phyloP scores from a whole-genome alignment of 306 rosid species.

The Benincasa hispida region DNA sequence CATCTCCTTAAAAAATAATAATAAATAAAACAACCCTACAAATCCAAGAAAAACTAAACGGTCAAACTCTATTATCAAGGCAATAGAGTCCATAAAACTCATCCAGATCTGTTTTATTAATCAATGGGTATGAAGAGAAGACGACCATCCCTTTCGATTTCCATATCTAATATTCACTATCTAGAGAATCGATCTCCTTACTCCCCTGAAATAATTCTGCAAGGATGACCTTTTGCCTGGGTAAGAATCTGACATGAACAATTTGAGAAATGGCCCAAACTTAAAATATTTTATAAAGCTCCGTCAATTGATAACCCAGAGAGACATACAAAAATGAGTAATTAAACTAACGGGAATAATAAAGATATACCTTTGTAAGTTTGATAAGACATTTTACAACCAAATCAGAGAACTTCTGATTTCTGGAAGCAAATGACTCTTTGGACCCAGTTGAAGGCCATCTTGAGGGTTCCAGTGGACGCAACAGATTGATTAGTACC shows the following conservation, averaged over 20 bases:
- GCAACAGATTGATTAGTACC: conserved; percentile 77
- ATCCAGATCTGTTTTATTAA: not conserved
- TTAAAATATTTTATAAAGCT: not conserved
- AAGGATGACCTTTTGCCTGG: not conserved
- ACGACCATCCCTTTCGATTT: not conserved
- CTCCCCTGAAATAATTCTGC: not conserved
- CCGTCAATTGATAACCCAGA: not conserved
- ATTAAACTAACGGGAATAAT: not conserved
- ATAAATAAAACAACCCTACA: too few relatives aligned
- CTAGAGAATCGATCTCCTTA: not conserved
- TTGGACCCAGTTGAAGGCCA: conserved; percentile 87
- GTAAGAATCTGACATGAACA: not conserved
- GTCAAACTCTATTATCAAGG: not conserved
- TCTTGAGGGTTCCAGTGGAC: conserved; percentile 92
- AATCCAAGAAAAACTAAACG: too few relatives aligned
- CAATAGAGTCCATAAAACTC: not conserved
- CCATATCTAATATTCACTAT: not conserved
- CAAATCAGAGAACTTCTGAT: conserved; percentile 91
- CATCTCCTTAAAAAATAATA: too few relatives aligned
- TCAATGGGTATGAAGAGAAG: not conserved
- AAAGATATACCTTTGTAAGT: conserved; percentile 68
- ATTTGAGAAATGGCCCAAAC: not conserved
- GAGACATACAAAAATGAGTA: not conserved
- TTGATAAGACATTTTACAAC: conserved; percentile 99
- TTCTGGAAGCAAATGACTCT: conserved; percentile 77